A percentile compares a stretch with the other conserved stretches of the same genome.
Conservation (phyloP, 2,329 filamentous ascomycete species). For the Fusarium sarcochroum region DNA sequence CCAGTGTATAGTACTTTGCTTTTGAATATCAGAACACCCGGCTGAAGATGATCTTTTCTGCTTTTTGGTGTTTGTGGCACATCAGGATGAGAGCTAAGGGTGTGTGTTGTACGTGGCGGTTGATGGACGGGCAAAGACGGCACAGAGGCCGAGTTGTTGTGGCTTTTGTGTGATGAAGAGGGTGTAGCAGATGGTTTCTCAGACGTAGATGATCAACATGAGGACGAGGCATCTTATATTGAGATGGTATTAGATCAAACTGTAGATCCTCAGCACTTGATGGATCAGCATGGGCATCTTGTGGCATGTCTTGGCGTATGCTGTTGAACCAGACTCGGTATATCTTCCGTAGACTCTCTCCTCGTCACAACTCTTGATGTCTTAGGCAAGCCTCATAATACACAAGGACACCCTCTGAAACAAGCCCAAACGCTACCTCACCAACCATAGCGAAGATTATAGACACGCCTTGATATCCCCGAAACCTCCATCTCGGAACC, state of each 20-base stretch:
- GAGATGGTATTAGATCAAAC: neutral
- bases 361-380: slow-evolving; percentile 2
- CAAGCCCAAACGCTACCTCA: slow-evolving; percentile 13
- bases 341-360: slow-evolving; percentile 2
- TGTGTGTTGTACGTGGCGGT: slow-evolving; percentile 35
- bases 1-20: neutral
- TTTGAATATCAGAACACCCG: neutral
- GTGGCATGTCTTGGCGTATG: slow-evolving; percentile 27
- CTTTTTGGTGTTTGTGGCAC: slow-evolving; percentile 18
- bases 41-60: neutral
- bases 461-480: slow-evolving; percentile 34
- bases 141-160: slow-evolving; percentile 32
- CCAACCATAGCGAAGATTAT: slow-evolving; percentile 15
- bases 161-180: slow-evolving; percentile 22
- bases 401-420: slow-evolving; percentile 24
- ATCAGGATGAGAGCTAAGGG: slow-evolving; percentile 14
- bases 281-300: slow-evolving; percentile 18
- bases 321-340: slow-evolving; percentile 12
- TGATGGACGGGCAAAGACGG: slow-evolving; percentile 35
- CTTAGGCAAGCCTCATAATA: slow-evolving; percentile 2
- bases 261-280: neutral
- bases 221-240: neutral
- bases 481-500: slow-evolving; percentile 28
- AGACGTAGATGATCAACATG: slow-evolving; percentile 3
- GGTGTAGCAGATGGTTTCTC: slow-evolving; percentile 30